Evolutionary conservation across 1,139 yeast genomes (phyloP).

Genomic region (Debaryomyces nepalensis): DNA sequence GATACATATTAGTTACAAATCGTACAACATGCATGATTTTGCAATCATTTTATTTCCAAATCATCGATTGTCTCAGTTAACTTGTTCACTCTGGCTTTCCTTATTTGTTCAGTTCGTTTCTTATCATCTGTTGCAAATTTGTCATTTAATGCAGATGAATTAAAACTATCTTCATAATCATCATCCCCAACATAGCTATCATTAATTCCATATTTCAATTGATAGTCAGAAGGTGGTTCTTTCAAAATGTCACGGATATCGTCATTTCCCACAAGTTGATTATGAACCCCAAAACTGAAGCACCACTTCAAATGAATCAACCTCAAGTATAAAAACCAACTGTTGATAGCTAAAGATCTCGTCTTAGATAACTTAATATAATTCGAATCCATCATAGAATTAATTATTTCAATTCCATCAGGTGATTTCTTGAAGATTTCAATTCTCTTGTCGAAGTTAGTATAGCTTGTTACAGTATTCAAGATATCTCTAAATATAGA

Average conservation of each 20-base stretch:
- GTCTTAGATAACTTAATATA: constrained; percentile 60
- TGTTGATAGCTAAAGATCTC: constrained; percentile 60
- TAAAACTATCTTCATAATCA: constrained; percentile 19
- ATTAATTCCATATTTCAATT: constrained; percentile 31
- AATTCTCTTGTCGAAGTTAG: constrained; percentile 43
- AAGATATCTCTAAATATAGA: constrained; percentile 67
- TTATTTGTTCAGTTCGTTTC: constrained; percentile 35
- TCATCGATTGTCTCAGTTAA: constrained; percentile 35
- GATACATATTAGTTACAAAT: too few relatives aligned
- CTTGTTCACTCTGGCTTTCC: constrained; percentile 42
- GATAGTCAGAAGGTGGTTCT: constrained; percentile 44
- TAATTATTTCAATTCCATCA: constrained; percentile 47
- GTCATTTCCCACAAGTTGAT: constrained; percentile 59
- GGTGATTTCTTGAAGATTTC: constrained; percentile 41
- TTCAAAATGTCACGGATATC: constrained; percentile 47
- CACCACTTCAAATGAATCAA: constrained; percentile 70
- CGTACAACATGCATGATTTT: background rate
- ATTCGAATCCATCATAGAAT: constrained; percentile 42
- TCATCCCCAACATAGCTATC: constrained; percentile 21
- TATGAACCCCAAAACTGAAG: constrained; percentile 70
- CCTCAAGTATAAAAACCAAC: constrained; percentile 70
- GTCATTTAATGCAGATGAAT: constrained; percentile 17
- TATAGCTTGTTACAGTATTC: constrained; percentile 51
- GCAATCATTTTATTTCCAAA: constrained; percentile 21
- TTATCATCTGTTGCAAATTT: constrained; percentile 32